Conservation (phyloP, 2,329 filamentous ascomycete genomes). For the Knoxdaviesia proteae region DNA sequence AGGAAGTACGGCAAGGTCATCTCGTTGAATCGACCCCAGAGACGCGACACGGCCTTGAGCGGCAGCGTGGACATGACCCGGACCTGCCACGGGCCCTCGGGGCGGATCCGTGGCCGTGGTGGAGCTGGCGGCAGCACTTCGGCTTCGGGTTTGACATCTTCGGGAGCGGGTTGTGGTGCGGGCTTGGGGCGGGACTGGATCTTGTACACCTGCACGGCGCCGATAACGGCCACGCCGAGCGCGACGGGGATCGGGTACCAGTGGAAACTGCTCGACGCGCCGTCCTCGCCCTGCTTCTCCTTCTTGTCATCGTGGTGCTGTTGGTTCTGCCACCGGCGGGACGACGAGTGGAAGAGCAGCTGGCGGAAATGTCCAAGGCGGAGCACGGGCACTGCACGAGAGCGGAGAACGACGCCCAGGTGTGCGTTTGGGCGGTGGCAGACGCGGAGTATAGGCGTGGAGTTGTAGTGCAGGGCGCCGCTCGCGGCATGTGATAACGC, state of each 20-base stretch:
- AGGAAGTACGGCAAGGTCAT: slow-evolving; percentile 72
- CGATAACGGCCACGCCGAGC: slow-evolving; percentile 67
- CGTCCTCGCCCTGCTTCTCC: too few species aligned
- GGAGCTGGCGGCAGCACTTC: slow-evolving; percentile 13
- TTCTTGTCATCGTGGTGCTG: too few species aligned
- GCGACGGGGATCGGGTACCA: slow-evolving; percentile 86
- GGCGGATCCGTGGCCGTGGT: slow-evolving; percentile 40
- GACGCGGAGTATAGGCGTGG: too few species aligned
- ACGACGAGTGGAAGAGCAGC: too few species aligned
- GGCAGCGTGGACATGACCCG: slow-evolving; percentile 86
- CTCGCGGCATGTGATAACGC: too few species aligned
- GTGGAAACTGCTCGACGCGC: slow-evolving; percentile 29
- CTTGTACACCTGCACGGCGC: slow-evolving; percentile 67
- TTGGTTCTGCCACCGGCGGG: too few species aligned
- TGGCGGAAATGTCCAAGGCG: too few species aligned
- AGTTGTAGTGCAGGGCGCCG: too few species aligned
- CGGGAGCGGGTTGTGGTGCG: slow-evolving; percentile 6
- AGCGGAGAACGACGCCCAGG: too few species aligned
- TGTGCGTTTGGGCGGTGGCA: too few species aligned
- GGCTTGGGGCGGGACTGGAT: slow-evolving; percentile 28
- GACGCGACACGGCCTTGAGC: slow-evolving; percentile 68
- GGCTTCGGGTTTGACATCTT: slow-evolving; percentile 10
- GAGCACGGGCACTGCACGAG: too few species aligned
- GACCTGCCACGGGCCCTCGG: slow-evolving; percentile 80
- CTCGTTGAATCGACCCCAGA: slow-evolving; percentile 88